These are phyloP conservation scores for Apiotrichum gamsii DNA, from an alignment of 1,284 basidiomycete species.

Conservation along the genomic window DNA sequence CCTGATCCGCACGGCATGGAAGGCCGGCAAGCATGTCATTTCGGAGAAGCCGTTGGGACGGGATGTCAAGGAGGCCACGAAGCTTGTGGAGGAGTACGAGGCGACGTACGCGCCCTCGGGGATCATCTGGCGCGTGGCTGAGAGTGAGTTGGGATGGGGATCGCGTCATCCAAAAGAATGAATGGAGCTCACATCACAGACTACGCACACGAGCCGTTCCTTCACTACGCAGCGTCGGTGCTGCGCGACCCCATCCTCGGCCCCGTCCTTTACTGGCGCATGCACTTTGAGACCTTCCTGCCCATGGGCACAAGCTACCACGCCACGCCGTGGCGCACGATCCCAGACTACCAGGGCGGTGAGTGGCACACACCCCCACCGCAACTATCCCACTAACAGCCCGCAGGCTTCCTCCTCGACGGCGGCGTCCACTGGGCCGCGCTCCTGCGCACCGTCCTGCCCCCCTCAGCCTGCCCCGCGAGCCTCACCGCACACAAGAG, in stretches of 20 bases:
- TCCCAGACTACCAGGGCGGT: constrained; percentile 73
- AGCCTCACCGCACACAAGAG: constrained; percentile 60
- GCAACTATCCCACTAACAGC: constrained; percentile 61
- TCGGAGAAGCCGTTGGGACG: constrained; percentile 72
- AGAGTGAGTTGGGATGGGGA: no score
- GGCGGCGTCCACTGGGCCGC: constrained; percentile 45
- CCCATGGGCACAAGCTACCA: constrained; percentile 64
- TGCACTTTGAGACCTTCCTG: constrained; percentile 55
- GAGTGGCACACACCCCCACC: constrained; percentile 47
- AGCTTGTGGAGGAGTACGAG: constrained; percentile 63
- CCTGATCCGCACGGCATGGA: constrained; percentile 54
- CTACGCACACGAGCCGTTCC: constrained; percentile 63
- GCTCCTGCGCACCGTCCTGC: constrained; percentile 34
- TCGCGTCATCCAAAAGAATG: no score
- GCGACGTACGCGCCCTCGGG: constrained; percentile 59
- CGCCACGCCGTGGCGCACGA: constrained; percentile 71
- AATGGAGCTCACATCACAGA: constrained; percentile 47
- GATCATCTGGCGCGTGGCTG: constrained; percentile 75
- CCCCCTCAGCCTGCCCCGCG: constrained; percentile 41
- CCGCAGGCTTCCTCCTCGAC: constrained; percentile 50
- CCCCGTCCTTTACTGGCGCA: constrained; percentile 42
- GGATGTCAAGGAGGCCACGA: constrained; percentile 58
- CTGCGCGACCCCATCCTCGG: constrained; percentile 57
- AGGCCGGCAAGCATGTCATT: constrained; percentile 74
- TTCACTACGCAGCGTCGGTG: constrained; percentile 53